Conservation (phyloP, 768 basidiomycete genomes). For the Hygrophoropsis aurantiaca region DNA sequence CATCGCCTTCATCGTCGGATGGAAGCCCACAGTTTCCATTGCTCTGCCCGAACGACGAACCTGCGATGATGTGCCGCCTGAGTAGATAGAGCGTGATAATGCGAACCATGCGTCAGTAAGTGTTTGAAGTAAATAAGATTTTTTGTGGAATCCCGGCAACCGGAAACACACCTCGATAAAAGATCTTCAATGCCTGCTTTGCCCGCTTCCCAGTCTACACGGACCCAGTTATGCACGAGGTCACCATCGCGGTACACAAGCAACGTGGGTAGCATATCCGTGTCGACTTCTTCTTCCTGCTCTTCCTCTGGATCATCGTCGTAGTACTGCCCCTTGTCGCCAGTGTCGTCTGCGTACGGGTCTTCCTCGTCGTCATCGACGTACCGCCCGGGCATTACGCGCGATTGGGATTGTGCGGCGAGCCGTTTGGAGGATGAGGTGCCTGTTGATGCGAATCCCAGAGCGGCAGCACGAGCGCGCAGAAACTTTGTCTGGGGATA, state of each 20-base stretch:
- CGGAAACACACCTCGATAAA: slow-evolving; percentile 49
- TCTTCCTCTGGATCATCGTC: slow-evolving; percentile 43
- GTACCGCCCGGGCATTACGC: slow-evolving; percentile 21
- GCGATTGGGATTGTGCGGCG: slow-evolving; percentile 7
- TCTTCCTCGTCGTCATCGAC: slow-evolving; percentile 47
- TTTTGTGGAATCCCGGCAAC: background rate
- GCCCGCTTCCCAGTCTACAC: slow-evolving; percentile 85
- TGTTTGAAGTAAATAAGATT: background rate
- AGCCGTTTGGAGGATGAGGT: slow-evolving; percentile 15
- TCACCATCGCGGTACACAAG: slow-evolving; percentile 78
- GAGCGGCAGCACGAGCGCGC: slow-evolving; percentile 70
- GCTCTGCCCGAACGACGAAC: slow-evolving; percentile 11
- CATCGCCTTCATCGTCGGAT: slow-evolving; percentile 46
- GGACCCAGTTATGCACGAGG: slow-evolving; percentile 86
- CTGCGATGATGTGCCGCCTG: slow-evolving; percentile 27
- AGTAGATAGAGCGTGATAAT: background rate
- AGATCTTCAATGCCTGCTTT: slow-evolving; percentile 66
- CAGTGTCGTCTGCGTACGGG: slow-evolving; percentile 39
- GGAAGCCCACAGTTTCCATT: slow-evolving; percentile 48
- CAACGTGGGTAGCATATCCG: slow-evolving; percentile 77
- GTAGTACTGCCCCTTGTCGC: slow-evolving; percentile 27
- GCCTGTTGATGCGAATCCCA: slow-evolving; percentile 62
- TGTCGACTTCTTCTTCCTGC: slow-evolving; percentile 66
- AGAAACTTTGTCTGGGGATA: slow-evolving; percentile 78
- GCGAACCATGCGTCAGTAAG: too few relatives aligned